Evolutionary conservation across 108 stramenopile genomes (phyloP).

Genomic region (Chaetoceros tenuissimus): DNA sequence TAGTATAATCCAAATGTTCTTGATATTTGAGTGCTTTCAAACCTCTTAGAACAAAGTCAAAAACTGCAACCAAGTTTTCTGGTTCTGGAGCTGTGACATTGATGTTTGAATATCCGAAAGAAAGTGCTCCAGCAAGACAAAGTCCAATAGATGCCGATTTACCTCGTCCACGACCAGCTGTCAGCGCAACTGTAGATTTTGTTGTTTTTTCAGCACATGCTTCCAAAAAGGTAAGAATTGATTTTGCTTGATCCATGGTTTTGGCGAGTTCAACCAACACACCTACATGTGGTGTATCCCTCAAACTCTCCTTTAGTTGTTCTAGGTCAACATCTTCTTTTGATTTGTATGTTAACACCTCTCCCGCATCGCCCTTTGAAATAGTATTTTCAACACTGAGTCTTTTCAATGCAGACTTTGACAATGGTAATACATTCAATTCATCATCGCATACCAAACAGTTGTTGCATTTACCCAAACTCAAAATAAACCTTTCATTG

Average conservation of each 20-base stretch:
- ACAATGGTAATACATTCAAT: slow-evolving; percentile 95
- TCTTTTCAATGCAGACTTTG: slow-evolving; percentile 37
- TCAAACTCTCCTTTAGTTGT: slow-evolving; percentile 79
- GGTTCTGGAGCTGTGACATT: slow-evolving; percentile 95
- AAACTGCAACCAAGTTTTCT: slow-evolving; percentile 94
- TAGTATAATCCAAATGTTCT: slow-evolving; percentile 94
- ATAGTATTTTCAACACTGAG: slow-evolving; percentile 23
- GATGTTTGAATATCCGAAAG: slow-evolving; percentile 90
- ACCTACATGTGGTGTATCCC: slow-evolving; percentile 90
- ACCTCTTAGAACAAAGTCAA: slow-evolving; percentile 93
- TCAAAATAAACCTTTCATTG: slow-evolving; percentile 98
- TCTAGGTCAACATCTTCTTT: slow-evolving; percentile 66
- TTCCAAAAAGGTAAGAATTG: slow-evolving; percentile 90
- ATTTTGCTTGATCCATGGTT: slow-evolving; percentile 95
- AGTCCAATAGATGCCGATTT: slow-evolving; percentile 98
- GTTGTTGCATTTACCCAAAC: slow-evolving; percentile 76
- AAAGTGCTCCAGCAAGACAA: slow-evolving; percentile 93
- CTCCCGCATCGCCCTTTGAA: slow-evolving; percentile 45
- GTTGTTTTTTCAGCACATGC: slow-evolving; percentile 80
- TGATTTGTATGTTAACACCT: slow-evolving; percentile 42
- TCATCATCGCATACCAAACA: slow-evolving; percentile 98
- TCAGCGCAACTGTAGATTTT: slow-evolving; percentile 61
- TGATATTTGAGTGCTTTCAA: slow-evolving; percentile 92
- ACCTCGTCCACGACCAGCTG: slow-evolving; percentile 92
- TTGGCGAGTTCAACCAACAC: slow-evolving; percentile 85